Evolutionary conservation across 2,329 filamentous ascomycete genomes (phyloP).

Genomic region (Fusarium musae): DNA sequence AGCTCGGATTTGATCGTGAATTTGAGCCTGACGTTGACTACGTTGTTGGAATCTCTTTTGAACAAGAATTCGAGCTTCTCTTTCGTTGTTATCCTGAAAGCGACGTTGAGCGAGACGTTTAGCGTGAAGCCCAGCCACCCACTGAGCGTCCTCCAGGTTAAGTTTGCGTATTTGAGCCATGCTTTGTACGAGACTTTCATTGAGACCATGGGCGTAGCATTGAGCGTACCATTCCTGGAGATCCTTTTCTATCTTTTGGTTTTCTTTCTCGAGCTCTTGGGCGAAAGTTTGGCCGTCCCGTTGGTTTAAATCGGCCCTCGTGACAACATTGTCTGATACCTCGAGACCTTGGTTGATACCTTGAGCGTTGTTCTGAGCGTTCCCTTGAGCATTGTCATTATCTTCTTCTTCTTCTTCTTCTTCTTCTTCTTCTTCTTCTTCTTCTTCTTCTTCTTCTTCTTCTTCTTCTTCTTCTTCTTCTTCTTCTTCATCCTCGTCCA

Average conservation of each 20-base stretch:
- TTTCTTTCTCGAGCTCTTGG: neutral
- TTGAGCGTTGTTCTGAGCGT: neutral
- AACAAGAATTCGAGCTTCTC: neutral
- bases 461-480: neutral
- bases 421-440: neutral
- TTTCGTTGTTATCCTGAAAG: neutral
- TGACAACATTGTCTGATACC: neutral
- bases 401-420: neutral
- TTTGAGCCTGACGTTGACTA: neutral
- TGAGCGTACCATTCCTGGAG: neutral
- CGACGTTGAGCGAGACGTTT: neutral
- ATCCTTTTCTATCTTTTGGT: neutral
- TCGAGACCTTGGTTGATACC: neutral
- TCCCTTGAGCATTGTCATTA: neutral
- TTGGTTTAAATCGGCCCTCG: neutral
- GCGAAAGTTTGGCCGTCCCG: neutral
- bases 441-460: rapidly evolving
- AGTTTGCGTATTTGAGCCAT: neutral
- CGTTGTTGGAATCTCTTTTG: neutral
- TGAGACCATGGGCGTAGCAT: neutral
- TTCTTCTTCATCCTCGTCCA: neutral
- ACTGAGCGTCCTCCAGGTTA: neutral
- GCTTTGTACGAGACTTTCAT: neutral
- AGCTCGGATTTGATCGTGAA: neutral
- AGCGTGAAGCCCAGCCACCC: neutral